Percentiles rank a stretch among this genome's conserved stretches.
Evolutionary conservation across 2,329 filamentous ascomycete genomes (phyloP).

Genomic region (Trichoderma atrobrunneum): DNA sequence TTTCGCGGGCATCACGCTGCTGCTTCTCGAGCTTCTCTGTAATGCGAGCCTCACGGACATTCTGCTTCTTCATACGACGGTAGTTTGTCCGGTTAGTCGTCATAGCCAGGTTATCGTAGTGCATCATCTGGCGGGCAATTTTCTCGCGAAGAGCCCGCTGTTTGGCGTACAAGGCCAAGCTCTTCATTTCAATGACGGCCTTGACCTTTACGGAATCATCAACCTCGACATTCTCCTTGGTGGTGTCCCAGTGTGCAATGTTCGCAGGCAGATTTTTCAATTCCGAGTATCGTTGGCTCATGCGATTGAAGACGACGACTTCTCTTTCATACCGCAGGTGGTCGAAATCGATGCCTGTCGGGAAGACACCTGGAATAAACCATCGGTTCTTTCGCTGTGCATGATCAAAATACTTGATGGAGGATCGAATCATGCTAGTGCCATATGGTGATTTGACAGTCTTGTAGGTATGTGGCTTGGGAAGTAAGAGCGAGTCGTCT

Average conservation of each 20-base stretch:
- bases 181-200: conserved; percentile 93
- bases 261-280: conserved; percentile 82
- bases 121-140: conserved; percentile 87
- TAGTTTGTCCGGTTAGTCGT: conserved; percentile 90
- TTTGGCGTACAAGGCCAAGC: conserved; percentile 80
- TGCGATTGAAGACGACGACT: conserved; percentile 83
- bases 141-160: conserved; percentile 82
- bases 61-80: conserved; percentile 96
- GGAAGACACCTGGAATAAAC: conserved; percentile 84
- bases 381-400: conserved; percentile 70
- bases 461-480: conserved; percentile 59
- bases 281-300: conserved; percentile 80
- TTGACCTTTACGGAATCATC: conserved; percentile 85
- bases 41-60: conserved; percentile 87
- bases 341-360: conserved; percentile 83
- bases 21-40: conserved; percentile 99
- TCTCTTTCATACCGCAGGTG: conserved; percentile 84
- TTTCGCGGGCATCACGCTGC: conserved; percentile 92
- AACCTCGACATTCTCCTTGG: conserved; percentile 62
- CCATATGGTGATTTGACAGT: conserved; percentile 73
- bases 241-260: conserved; percentile 80
- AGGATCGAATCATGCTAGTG: conserved; percentile 48
- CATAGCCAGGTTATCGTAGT: conserved; percentile 95
- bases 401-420: conserved; percentile 79
- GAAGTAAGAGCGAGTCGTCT: conserved; percentile 32